Evolutionary conservation across 352 stramenopile genomes (phyloP), one percentile per base, ranked within the genome.

Genomic region (Globisporangium spiculum): DNA sequence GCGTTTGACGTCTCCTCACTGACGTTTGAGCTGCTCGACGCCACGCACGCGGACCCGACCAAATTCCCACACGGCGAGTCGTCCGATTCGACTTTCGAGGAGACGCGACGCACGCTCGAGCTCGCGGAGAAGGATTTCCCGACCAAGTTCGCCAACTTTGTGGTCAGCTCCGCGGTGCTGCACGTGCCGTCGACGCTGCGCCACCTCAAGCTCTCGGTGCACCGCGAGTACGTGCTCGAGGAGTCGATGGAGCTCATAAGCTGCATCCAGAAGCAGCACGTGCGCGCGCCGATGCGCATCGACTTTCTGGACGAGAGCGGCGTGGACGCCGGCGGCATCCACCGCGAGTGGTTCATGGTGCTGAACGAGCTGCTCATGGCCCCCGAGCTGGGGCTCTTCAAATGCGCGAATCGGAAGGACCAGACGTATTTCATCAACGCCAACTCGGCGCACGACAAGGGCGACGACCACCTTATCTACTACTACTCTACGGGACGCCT

Each of bases 291-390:
- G 30, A 89, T 94, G 74, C 81, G 89, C 22, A 91, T 96, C 64
- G 88, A 93, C 48, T 97, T 97, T 57, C 58, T 94, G 27, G 86
- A 92, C 58, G 91, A 97, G 60, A 86, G 70, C 20, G 91, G 86
- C 14, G 76, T 96, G 26, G 91, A 97, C 75, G 91, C 90, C 22
- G 91, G 91, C 2, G 91, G 88, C 8, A 68, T 97, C 10, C 86
- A 96, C 44, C 83, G 92, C n/a, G 98, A 99, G 84, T 99, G 92
- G 92, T 92, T 96, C 75, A 83, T 86, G 74, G 75, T 97, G 38
- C 66, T 96, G 55, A 86, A 84, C 27, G 75, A 92, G 20, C 55
- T 81, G 44, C 67, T 94, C 32, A 75, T 82, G 36, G 57, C 84
- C 4, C 70, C 79, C 12, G 66, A 71, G 3, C 70, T 69, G 5